These are phyloP conservation scores for Curvularia lunata DNA, from an alignment of 2,329 filamentous ascomycete species.

Conservation along the genomic window DNA sequence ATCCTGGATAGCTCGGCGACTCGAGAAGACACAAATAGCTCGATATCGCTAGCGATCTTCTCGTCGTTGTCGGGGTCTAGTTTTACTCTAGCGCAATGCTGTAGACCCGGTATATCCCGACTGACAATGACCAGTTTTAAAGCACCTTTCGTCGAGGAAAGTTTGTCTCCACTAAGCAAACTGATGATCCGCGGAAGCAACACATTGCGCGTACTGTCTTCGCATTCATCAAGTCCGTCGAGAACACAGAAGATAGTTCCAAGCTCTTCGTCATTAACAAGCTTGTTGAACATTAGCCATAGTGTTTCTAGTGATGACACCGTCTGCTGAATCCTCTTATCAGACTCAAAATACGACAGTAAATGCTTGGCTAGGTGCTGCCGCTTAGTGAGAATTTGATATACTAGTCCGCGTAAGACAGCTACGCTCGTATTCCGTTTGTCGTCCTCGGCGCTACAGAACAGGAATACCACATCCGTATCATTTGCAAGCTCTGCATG, in stretches of 20 bases:
- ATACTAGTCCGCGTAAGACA: constrained; percentile 34
- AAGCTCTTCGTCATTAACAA: constrained; percentile 18
- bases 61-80: constrained; percentile 34
- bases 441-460: constrained; percentile 35
- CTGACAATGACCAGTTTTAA: not conserved
- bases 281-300: constrained; percentile 27
- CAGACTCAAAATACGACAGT: constrained; percentile 17
- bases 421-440: constrained; percentile 32
- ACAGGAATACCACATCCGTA: constrained; percentile 17
- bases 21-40: constrained; percentile 30
- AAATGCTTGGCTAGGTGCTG: constrained; percentile 24
- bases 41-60: constrained; percentile 30
- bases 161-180: not conserved
- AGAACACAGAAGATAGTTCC: constrained; percentile 31
- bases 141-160: not conserved
- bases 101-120: constrained; percentile 9
- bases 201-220: not conserved
- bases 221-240: constrained; percentile 29
- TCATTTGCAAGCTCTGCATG: not conserved
- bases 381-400: constrained; percentile 27
- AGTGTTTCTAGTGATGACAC: constrained; percentile 22
- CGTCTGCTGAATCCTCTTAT: constrained; percentile 14
- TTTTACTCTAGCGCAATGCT: constrained; percentile 21
- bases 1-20: constrained; percentile 26
- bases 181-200: not conserved